phyloP scores from a whole-genome alignment of 2,329 filamentous ascomycete species.

The Aspergillus tamarii region DNA sequence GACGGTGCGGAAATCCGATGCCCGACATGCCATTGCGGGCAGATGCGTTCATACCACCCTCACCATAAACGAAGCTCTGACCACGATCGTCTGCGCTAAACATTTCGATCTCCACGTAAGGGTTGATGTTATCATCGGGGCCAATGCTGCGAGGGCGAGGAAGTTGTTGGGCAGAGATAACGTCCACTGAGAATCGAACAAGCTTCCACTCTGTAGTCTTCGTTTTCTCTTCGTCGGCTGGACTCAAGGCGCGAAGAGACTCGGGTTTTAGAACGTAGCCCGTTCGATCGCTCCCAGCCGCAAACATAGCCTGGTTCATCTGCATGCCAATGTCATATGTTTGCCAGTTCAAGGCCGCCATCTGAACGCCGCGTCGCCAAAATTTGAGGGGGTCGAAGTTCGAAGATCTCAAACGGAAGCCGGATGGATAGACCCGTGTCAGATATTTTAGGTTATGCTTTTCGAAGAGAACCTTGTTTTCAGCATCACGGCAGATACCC shows the following conservation, averaged over 20 bases:
- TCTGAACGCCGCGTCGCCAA: slow-evolving; percentile 95
- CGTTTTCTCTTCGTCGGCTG: slow-evolving; percentile 33
- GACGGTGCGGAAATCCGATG: slow-evolving; percentile 72
- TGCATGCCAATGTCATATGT: slow-evolving; percentile 96
- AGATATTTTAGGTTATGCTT: slow-evolving; percentile 89
- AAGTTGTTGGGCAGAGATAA: slow-evolving; percentile 93
- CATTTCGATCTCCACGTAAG: slow-evolving; percentile 93
- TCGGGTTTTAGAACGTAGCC: slow-evolving; percentile 94
- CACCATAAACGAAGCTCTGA: slow-evolving; percentile 68
- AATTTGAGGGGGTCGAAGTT: slow-evolving; percentile 95
- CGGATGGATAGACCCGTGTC: slow-evolving; percentile 92
- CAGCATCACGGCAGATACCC: slow-evolving; percentile 73
- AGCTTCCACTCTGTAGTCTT: slow-evolving; percentile 76
- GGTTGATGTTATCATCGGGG: slow-evolving; percentile 78
- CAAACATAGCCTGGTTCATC: slow-evolving; percentile 97
- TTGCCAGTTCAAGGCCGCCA: slow-evolving; percentile 98
- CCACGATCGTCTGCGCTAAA: slow-evolving; percentile 92
- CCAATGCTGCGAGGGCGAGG: slow-evolving; percentile 77
- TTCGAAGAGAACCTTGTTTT: slow-evolving; percentile 76
- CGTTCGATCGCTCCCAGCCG: slow-evolving; percentile 79
- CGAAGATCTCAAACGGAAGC: slow-evolving; percentile 77
- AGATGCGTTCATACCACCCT: slow-evolving; percentile 68
- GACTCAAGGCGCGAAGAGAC: slow-evolving; percentile 64
- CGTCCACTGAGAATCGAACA: slow-evolving; percentile 81
- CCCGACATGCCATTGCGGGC: slow-evolving; percentile 66